These are phyloP conservation scores for Trametes cingulata DNA, from an alignment of 768 basidiomycete genomes.

Conservation along the genomic window DNA sequence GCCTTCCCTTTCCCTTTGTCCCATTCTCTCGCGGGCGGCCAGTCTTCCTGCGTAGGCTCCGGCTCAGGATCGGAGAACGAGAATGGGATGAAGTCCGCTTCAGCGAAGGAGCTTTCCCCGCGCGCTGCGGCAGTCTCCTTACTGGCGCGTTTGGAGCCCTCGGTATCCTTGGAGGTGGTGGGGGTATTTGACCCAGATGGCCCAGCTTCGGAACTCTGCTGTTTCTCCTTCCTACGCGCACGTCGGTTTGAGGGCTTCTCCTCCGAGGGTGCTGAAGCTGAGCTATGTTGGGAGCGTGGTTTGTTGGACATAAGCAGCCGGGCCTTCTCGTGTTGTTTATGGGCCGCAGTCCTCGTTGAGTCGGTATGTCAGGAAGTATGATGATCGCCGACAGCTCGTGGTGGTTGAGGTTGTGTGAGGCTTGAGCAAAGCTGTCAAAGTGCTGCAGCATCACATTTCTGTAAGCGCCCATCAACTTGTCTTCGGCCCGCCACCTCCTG, in stretches of 20 bases:
- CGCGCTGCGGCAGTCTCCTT: not conserved
- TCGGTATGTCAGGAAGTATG: too few relatives aligned
- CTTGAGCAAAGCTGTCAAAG: not conserved
- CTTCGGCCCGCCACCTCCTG: slow-evolving; percentile 5
- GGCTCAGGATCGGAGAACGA: slow-evolving; percentile 29
- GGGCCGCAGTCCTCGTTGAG: too few relatives aligned
- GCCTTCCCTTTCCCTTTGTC: slow-evolving; percentile 26
- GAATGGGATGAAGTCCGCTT: slow-evolving; percentile 36
- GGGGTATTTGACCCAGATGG: slow-evolving; percentile 4
- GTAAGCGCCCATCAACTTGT: slow-evolving; percentile 12
- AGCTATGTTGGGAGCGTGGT: slow-evolving; percentile 6
- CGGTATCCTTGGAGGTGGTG: not conserved
- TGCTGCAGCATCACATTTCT: not conserved
- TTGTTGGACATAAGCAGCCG: slow-evolving; percentile 7
- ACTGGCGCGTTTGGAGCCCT: not conserved
- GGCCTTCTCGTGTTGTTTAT: too few relatives aligned
- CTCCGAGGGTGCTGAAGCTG: slow-evolving; percentile 5
- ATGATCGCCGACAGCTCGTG: not conserved
- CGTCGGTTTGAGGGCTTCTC: slow-evolving; percentile 11
- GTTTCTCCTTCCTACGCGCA: slow-evolving; percentile 20
- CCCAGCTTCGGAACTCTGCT: slow-evolving; percentile 12
- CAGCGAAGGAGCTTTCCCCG: slow-evolving; percentile 16
- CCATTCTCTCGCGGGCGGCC: slow-evolving; percentile 27
- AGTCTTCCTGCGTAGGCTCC: slow-evolving; percentile 10
- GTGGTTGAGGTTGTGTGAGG: not conserved